Conservation (phyloP, 129 eudicot species). For the Daucus carota region DNA sequence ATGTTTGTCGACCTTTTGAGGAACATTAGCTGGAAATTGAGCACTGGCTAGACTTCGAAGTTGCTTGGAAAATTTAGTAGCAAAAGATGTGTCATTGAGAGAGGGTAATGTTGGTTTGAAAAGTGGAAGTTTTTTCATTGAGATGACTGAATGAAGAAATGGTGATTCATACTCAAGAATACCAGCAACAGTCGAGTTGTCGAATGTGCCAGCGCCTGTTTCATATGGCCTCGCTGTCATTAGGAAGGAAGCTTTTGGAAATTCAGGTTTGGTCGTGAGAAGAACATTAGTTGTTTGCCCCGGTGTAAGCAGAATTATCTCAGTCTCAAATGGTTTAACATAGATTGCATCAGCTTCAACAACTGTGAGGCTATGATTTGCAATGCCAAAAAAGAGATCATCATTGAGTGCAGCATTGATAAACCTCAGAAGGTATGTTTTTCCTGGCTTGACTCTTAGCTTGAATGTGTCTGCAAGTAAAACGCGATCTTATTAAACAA, state of each 20-base stretch:
- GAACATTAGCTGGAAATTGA: neutral
- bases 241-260: slow-evolving; percentile 2
- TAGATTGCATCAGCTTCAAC: slow-evolving; percentile 5
- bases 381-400: slow-evolving; percentile 1
- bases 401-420: slow-evolving; percentile 7
- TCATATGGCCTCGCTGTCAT: slow-evolving; percentile 2
- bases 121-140: slow-evolving; percentile 5
- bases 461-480: slow-evolving; percentile 4
- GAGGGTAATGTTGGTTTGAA: slow-evolving; percentile 2
- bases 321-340: slow-evolving; percentile 4
- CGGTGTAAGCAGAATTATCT: neutral
- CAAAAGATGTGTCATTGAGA: neutral
- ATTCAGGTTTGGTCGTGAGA: neutral
- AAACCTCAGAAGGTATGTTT: neutral
- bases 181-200: slow-evolving; percentile 3
- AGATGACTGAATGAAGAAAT: neutral
- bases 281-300: slow-evolving; percentile 3
- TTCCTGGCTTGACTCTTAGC: neutral
- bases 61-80: neutral
- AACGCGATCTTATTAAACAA: neutral
- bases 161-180: neutral
- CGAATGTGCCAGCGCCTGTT: neutral
- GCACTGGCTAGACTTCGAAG: neutral
- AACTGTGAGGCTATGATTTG: neutral
- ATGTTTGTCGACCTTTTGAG: neutral